These are phyloP conservation scores for Hippophae rhamnoides DNA, from an alignment of 306 rosid species.

Conservation along the genomic window DNA sequence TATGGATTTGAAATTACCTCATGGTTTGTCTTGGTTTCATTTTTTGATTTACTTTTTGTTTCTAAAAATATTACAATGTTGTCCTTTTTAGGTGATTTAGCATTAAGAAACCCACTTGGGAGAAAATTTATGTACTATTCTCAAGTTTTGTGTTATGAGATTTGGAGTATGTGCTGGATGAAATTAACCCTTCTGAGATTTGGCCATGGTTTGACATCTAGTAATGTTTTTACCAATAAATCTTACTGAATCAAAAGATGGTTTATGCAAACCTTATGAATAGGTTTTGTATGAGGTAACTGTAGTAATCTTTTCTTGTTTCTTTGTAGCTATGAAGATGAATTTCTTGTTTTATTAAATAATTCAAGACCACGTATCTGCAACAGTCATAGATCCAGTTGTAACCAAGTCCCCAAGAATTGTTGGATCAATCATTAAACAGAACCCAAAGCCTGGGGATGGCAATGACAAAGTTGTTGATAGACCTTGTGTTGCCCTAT, in stretches of 20 bases:
- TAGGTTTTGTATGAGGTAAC: constrained; percentile 10
- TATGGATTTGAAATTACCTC: no score
- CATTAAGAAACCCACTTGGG: neutral
- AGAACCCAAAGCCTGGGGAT: constrained; percentile 57
- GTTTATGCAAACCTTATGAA: constrained; percentile 11
- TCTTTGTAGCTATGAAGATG: neutral
- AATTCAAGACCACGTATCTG: constrained; percentile 81
- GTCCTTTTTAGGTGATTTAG: neutral
- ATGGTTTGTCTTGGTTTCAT: no score
- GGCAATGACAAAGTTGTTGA: constrained; percentile 63
- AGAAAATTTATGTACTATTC: neutral
- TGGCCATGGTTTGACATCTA: constrained; percentile 8
- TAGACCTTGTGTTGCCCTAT: constrained; percentile 81
- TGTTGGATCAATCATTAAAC: constrained; percentile 65
- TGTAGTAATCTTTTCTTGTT: neutral
- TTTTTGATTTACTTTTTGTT: no score
- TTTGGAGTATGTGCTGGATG: constrained; percentile 11
- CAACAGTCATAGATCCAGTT: constrained; percentile 50
- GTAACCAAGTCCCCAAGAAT: constrained; percentile 43
- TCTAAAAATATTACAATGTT: no score
- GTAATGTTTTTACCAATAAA: no score
- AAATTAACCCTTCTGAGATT: constrained; percentile 1
- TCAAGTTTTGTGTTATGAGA: constrained; percentile 5
- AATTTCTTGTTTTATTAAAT: no score
- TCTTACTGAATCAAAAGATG: constrained; percentile 9